These are phyloP conservation scores for Fusarium nygamai DNA, from an alignment of 2,329 filamentous ascomycete species.

Conservation along the genomic window DNA sequence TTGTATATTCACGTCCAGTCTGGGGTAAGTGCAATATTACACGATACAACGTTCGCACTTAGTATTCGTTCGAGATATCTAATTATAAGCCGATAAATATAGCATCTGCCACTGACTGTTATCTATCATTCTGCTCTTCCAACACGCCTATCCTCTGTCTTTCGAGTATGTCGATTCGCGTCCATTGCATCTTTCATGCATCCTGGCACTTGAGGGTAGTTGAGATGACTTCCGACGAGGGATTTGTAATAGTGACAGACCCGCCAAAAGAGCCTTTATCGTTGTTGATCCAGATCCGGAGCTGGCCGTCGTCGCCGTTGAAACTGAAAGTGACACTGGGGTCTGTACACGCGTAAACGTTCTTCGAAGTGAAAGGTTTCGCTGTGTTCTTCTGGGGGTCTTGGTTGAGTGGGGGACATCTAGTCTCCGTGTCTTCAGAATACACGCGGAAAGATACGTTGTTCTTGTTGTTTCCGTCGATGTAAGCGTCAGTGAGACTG, in stretches of 20 bases:
- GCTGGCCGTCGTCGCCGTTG: background rate
- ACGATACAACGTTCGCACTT: no score
- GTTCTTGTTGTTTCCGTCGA: background rate
- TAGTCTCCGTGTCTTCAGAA: background rate
- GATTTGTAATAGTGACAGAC: background rate
- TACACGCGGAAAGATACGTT: background rate
- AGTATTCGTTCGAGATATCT: no score
- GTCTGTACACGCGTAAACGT: background rate
- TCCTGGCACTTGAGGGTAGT: background rate
- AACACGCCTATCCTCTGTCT: background rate
- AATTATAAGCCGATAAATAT: no score
- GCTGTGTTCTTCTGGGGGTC: background rate
- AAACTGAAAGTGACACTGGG: background rate
- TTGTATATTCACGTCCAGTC: no score
- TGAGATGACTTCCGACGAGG: background rate
- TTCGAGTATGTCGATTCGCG: rapidly evolving
- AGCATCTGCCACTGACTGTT: no score
- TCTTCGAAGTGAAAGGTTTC: background rate
- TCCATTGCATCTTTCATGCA: background rate
- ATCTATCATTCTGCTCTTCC: background rate
- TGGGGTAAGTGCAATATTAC: no score
- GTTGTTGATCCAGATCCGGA: background rate
- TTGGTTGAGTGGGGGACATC: background rate
- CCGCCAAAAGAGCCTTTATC: background rate
- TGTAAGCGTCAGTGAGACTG: background rate